A percentile compares a stretch with the other conserved stretches of the same genome.
Evolutionary conservation across 495 filamentous ascomycete species (phyloP).

Genomic region (Neohortaea acidophila): DNA sequence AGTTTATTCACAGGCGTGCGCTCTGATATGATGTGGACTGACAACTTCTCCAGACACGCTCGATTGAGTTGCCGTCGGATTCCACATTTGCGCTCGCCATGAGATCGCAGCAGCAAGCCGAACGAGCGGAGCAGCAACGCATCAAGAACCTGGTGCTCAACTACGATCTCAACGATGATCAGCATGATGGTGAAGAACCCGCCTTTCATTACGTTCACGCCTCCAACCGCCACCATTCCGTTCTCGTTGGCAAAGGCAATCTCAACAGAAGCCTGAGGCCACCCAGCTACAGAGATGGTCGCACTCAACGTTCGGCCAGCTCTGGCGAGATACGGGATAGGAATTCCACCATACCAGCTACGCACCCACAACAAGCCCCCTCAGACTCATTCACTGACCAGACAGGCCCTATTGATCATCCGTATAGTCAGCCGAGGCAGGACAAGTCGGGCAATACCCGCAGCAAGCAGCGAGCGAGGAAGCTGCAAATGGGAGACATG

Average conservation of each 20-base stretch:
- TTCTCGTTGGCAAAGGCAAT: constrained; percentile 18
- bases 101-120: constrained; percentile 86
- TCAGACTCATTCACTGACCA: constrained; percentile 12
- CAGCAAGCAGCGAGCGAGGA: constrained; percentile 66
- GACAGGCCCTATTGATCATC: constrained; percentile 20
- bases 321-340: neutral
- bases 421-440: constrained; percentile 21
- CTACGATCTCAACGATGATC: constrained; percentile 72
- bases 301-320: constrained; percentile 13
- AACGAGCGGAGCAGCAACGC: constrained; percentile 88
- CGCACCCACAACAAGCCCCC: neutral
- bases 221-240: constrained; percentile 23
- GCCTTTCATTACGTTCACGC: constrained; percentile 19
- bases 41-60: constrained; percentile 51
- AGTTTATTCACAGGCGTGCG: constrained; percentile 10
- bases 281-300: constrained; percentile 1
- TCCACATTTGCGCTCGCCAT: constrained; percentile 90
- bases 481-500: constrained; percentile 88
- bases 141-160: constrained; percentile 97
- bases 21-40: neutral
- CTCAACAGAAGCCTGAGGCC: constrained; percentile 14
- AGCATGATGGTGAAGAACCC: constrained; percentile 57
- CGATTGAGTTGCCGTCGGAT: constrained; percentile 85
- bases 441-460: constrained; percentile 62
- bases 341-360: neutral